These are phyloP conservation scores for Pochonia chlamydosporia DNA, from an alignment of 2,329 filamentous ascomycete genomes.

Conservation along the genomic window DNA sequence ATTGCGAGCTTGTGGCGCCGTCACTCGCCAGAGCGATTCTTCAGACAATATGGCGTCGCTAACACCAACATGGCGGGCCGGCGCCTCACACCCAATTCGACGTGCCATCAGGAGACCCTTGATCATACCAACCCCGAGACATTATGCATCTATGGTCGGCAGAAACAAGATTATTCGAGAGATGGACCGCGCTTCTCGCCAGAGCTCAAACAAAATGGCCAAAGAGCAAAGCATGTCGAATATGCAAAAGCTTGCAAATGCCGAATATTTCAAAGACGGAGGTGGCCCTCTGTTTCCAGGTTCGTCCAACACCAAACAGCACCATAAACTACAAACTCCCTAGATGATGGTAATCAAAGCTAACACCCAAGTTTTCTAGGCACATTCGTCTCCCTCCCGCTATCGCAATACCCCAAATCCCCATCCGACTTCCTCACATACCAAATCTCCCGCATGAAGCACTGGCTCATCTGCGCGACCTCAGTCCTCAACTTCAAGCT, in stretches of 20 bases:
- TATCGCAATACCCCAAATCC: constrained; percentile 26
- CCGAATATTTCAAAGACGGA: constrained; percentile 27
- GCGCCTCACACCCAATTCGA: constrained; percentile 12
- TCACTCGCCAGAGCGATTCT: background rate
- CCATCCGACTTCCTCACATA: constrained; percentile 27
- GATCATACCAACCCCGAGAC: constrained; percentile 17
- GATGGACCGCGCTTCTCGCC: constrained; percentile 18
- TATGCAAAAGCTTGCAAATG: constrained; percentile 23
- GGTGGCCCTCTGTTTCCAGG: constrained; percentile 29
- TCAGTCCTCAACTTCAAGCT: constrained; percentile 34
- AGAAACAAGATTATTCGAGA: constrained; percentile 21
- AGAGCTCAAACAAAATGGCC: constrained; percentile 18
- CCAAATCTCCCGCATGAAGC: constrained; percentile 29
- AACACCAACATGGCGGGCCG: constrained; percentile 15
- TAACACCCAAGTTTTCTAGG: constrained; percentile 24
- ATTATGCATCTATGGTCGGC: constrained; percentile 19
- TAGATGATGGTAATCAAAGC: background rate
- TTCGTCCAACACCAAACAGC: constrained; percentile 6
- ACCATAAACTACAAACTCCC: background rate
- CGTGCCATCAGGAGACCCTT: constrained; percentile 14
- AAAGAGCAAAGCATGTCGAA: constrained; percentile 23
- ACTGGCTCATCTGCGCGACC: constrained; percentile 28
- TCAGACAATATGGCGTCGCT: constrained; percentile 10
- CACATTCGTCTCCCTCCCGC: constrained; percentile 41
- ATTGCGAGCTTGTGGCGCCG: background rate